A percentile compares a stretch with the other conserved stretches of the same genome.
phyloP scores from a whole-genome alignment of 1,139 yeast genomes.

The Debaryomyces psychrophilus region DNA sequence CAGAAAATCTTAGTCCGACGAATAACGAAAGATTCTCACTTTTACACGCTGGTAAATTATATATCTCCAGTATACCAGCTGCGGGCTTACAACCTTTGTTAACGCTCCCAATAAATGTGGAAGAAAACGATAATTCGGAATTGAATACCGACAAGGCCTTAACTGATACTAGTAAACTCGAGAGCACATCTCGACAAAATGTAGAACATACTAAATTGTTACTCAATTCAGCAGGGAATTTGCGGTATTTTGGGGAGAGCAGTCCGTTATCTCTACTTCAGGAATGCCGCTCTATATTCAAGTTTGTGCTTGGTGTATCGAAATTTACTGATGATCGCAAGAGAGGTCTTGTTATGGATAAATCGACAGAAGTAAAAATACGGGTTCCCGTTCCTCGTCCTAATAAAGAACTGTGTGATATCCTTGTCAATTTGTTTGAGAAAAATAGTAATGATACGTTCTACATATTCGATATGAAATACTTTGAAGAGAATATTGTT shows the following conservation, averaged over 20 bases:
- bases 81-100: constrained; percentile 30
- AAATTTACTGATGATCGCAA: constrained; percentile 40
- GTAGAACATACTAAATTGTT: constrained; percentile 24
- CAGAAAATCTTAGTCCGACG: constrained; percentile 33
- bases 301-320: constrained; percentile 21
- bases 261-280: constrained; percentile 29
- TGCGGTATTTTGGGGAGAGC: constrained; percentile 31
- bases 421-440: constrained; percentile 32
- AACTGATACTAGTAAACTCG: not conserved
- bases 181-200: constrained; percentile 19
- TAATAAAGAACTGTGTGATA: constrained; percentile 27
- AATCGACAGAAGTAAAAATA: constrained; percentile 24
- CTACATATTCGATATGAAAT: constrained; percentile 38
- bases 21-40: constrained; percentile 21
- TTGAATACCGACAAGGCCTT: too few relatives aligned
- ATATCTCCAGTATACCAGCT: constrained; percentile 19
- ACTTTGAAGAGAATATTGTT: constrained; percentile 28
- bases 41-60: constrained; percentile 10
- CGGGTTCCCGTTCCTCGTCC: constrained; percentile 19
- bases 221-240: constrained; percentile 25
- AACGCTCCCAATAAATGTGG: constrained; percentile 24
- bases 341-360: constrained; percentile 36
- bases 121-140: not conserved
- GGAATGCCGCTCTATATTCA: constrained; percentile 28
- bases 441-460: constrained; percentile 37